phyloP scores from a whole-genome alignment of 2,329 filamentous ascomycete genomes.

The Cladobotryum protrusum region DNA sequence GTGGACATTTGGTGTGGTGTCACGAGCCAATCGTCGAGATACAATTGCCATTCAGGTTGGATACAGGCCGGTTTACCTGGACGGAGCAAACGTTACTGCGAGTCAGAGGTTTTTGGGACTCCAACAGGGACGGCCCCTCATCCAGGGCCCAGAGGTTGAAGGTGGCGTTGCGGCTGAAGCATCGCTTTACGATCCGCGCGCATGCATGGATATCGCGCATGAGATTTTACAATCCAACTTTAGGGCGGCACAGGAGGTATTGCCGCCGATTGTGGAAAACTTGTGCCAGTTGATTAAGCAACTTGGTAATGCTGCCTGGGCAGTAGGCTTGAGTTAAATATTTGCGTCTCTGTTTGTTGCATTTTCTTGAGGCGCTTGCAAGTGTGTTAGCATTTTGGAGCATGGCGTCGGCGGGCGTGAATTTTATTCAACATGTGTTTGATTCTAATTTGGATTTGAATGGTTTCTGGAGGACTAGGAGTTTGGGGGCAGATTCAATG shows the following conservation, averaged over 20 bases:
- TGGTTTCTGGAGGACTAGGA: too few species aligned
- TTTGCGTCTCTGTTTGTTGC: neutral
- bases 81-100: constrained; percentile 46
- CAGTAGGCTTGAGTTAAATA: constrained; percentile 27
- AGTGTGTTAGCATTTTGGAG: neutral
- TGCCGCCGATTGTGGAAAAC: constrained; percentile 62
- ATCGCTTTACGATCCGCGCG: constrained; percentile 48
- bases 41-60: constrained; percentile 26
- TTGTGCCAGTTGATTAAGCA: constrained; percentile 58
- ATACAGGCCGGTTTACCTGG: constrained; percentile 44
- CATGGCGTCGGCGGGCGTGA: too few species aligned
- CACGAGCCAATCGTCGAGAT: constrained; percentile 32
- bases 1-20: constrained; percentile 63
- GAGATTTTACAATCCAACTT: constrained; percentile 52
- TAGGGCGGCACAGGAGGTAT: constrained; percentile 31
- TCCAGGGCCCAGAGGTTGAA: constrained; percentile 31
- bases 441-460: too few species aligned
- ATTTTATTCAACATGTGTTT: too few species aligned
- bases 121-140: constrained; percentile 47
- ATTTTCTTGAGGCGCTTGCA: constrained; percentile 1
- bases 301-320: constrained; percentile 46
- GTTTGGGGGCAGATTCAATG: too few species aligned
- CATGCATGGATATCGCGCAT: constrained; percentile 53
- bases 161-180: constrained; percentile 25
- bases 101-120: constrained; percentile 52